Evolutionary conservation across 202 grass and related monocot genomes (phyloP), one percentile per base, ranked within the genome.

Genomic region (Carex arenaria): DNA sequence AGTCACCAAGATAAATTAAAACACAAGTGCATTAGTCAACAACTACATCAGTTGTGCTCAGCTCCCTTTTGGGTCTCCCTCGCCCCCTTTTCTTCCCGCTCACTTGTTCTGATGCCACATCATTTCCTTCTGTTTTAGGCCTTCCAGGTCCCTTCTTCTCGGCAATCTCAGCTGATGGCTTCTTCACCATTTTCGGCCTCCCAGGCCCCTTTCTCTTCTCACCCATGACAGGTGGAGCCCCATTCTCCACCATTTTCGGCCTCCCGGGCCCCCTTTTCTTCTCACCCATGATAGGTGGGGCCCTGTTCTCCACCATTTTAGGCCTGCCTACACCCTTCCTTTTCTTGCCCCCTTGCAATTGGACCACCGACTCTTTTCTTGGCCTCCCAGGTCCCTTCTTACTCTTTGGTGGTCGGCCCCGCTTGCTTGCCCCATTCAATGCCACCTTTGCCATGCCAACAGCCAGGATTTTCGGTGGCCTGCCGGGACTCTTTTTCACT

Each of bases 241-340:
- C 42, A 5, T 47, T 65, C 31, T 64, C 82, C 18, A 11, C 69
- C 54, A 54, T 63, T 65, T 57, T 85, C 7, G 51, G 51, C 49
- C 73, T 52, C 22, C 49, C 51, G 0, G 17, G 34, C 18, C 15
- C 53, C 31, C 13, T 71, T 32, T 64, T 80, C 51, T 78, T 78
- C 57, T 43, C 56, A 36, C 10, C 26, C 14, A 0, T 19, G 42
- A 18, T 23, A 65, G 61, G 5, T 31, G 40, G 40, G 40, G 23
- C 40, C 23, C 40, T 22, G 5, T 47, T 65, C 9, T 47, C 82
- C 18, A 10, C 68, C 53, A 78, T 63, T 65, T 57, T 85, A 43
- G 67, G 83, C 57, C 83, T 77, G 20, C 83, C 83, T 18, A 53
- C 70, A 66, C 83, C 45, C 70, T 77, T 85, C 13, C 71, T 85